Conservation (phyloP, 345 rosid genomes). For the Brassica rapa region DNA sequence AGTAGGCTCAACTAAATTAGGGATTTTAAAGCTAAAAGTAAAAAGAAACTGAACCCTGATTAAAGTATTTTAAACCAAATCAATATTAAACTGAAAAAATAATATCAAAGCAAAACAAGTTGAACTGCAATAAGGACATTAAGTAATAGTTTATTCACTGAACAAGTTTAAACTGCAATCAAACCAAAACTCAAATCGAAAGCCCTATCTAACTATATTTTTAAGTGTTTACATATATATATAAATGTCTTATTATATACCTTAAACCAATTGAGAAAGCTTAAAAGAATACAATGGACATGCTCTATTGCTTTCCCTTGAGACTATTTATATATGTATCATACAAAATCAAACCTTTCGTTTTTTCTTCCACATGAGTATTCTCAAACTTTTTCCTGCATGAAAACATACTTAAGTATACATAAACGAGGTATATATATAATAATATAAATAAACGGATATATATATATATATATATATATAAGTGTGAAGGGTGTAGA, state of each 20-base stretch:
- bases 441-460: not conserved
- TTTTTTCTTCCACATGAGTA: slow-evolving; percentile 5
- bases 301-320: not conserved
- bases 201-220: not conserved
- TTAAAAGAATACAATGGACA: not conserved
- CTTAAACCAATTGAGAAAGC: slow-evolving; percentile 4
- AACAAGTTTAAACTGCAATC: not conserved
- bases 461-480: not conserved
- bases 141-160: not conserved
- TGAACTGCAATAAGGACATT: not conserved
- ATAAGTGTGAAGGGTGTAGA: not conserved
- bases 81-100: not conserved
- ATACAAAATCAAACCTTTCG: slow-evolving; percentile 12
- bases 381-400: slow-evolving; percentile 3
- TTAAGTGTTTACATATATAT: not conserved
- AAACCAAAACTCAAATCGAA: not conserved
- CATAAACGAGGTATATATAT: slow-evolving; percentile 6
- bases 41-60: not conserved
- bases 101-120: not conserved
- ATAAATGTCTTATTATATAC: slow-evolving; percentile 3
- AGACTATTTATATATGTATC: not conserved
- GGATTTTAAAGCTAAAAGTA: not conserved
- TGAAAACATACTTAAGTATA: not conserved
- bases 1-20: not conserved
- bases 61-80: not conserved